Evolutionary conservation across 2,329 filamentous ascomycete species (phyloP), one percentile per base, ranked within the genome.

Genomic region (Aspergillus vadensis): DNA sequence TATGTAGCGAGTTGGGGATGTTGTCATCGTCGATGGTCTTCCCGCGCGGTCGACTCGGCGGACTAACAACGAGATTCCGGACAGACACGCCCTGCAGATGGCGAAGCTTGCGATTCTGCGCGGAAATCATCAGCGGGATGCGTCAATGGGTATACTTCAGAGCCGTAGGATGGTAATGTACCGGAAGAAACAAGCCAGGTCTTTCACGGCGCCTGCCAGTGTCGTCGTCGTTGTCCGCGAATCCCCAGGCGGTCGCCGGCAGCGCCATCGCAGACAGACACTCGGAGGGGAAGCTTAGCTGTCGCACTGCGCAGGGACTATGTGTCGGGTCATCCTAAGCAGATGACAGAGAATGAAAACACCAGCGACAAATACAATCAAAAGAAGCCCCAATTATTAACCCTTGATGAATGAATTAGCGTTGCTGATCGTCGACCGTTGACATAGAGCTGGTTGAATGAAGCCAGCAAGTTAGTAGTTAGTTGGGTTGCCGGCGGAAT

Each of bases 61-160:
- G 81, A 23, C 81, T 81, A 66, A 97, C 88, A 63, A 87, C 88
- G 47, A 97, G 82, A 75, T 97, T 97, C 60, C 94, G 91, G 55
- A 97, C 80, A 58, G 91, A 94, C 68, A 98, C 86, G 67, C 91
- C 92, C 69, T 91, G 88, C 4, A 97, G 84, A 80, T 97, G 93
- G 57, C 94, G 88, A 56, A 98, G 83, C 75, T 90, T 92, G 74
- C 92, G 91, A 75, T 97, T 97, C 83, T 95, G 68, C 3, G 12
- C 23, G 15, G 10, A 25, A 44, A 19, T 15, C 41, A 21, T 44
- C 41, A 44, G 41, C 83, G 19, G 9, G 41, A 15, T 8, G 6
- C 36, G n/a, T 43, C 19, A 27, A 62, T 69, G 48, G 72, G 72
- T 32, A 59, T 52, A 61, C 41, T 23, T 23, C 3, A 19, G n/a